Conservation (phyloP, 2,329 filamentous ascomycete species). For the Achaetomium macrosporum region DNA sequence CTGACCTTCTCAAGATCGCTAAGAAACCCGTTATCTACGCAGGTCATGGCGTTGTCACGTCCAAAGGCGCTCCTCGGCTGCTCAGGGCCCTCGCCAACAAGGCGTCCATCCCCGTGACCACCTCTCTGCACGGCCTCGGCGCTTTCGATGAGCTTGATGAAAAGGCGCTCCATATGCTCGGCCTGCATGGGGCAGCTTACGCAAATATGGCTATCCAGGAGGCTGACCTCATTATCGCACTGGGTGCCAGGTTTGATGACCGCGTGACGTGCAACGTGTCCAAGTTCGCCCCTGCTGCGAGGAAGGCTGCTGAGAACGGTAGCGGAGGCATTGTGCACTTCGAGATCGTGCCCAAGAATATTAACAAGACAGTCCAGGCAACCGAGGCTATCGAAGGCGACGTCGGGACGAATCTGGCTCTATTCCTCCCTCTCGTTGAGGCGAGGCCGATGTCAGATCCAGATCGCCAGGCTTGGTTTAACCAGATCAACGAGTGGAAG, state of each 20-base stretch:
- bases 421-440: conserved; percentile 68
- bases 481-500: conserved; percentile 88
- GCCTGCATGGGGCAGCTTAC: conserved; percentile 96
- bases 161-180: conserved; percentile 95
- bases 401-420: conserved; percentile 69
- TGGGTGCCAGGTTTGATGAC: conserved; percentile 93
- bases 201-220: conserved; percentile 98
- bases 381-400: conserved; percentile 95
- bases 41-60: conserved; percentile 79
- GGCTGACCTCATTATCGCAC: conserved; percentile 89
- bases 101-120: conserved; percentile 87
- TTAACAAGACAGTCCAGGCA: conserved; percentile 98
- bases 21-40: conserved; percentile 96
- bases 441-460: conserved; percentile 53
- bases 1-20: conserved; percentile 74
- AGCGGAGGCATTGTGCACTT: conserved; percentile 96
- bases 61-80: conserved; percentile 69
- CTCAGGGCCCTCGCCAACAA: conserved; percentile 87
- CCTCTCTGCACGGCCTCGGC: conserved; percentile 88
- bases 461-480: conserved; percentile 85
- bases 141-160: conserved; percentile 88
- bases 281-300: conserved; percentile 87
- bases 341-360: conserved; percentile 99
- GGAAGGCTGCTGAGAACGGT: conserved; percentile 73
- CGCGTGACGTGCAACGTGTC: conserved; percentile 77